Evolutionary conservation across 257 asterid species (phyloP).

Genomic region (Cinchona pubescens): DNA sequence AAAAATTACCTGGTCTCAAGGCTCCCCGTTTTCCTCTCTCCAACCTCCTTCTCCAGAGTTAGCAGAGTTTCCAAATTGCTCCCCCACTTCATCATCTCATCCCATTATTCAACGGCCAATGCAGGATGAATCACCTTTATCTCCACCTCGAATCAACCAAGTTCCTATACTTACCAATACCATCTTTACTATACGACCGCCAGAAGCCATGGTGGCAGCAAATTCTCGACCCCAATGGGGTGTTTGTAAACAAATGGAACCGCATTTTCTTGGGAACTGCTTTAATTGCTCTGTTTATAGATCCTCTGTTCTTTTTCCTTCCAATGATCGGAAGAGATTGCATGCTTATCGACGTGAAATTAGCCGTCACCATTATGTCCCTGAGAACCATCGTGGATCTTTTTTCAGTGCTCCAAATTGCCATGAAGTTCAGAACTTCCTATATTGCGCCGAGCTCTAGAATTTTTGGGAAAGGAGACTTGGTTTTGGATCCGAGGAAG

Average conservation of each 20-base stretch:
- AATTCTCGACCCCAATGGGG: slow-evolving; percentile 72
- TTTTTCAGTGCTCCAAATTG: slow-evolving; percentile 62
- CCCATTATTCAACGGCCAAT: background rate
- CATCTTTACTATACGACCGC: slow-evolving; percentile 40
- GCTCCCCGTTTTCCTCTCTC: slow-evolving; percentile 37
- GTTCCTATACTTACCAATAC: slow-evolving; percentile 33
- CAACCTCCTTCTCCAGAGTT: background rate
- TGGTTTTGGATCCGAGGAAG: slow-evolving; percentile 50
- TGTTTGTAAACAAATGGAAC: slow-evolving; percentile 61
- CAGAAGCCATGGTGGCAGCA: slow-evolving; percentile 61
- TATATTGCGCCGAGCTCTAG: slow-evolving; percentile 57
- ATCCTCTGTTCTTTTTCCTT: slow-evolving; percentile 74
- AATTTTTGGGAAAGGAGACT: slow-evolving; percentile 84
- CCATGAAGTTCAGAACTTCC: slow-evolving; percentile 74
- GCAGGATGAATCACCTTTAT: slow-evolving; percentile 24
- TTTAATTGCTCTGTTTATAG: slow-evolving; percentile 66
- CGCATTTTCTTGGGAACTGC: slow-evolving; percentile 58
- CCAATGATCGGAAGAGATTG: slow-evolving; percentile 45
- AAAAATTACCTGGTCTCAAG: too few relatives aligned
- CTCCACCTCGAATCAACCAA: slow-evolving; percentile 23
- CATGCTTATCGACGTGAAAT: slow-evolving; percentile 42
- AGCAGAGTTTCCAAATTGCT: background rate
- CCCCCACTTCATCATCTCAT: background rate
- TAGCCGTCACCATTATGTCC: slow-evolving; percentile 40
- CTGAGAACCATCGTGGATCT: slow-evolving; percentile 59